phyloP scores from a whole-genome alignment of 305 asterid genomes.

The Andrographis paniculata region DNA sequence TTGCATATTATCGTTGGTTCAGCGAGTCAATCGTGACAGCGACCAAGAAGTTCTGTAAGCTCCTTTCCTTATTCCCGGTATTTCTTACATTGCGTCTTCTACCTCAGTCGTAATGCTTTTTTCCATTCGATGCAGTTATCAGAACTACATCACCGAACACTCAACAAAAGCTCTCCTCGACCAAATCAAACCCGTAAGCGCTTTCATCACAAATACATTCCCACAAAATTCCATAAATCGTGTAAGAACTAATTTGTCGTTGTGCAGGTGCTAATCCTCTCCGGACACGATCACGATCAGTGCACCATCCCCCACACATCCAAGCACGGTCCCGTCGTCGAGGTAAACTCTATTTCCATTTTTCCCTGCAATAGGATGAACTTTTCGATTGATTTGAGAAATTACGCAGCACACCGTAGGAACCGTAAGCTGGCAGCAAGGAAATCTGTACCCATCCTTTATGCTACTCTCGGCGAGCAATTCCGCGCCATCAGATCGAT shows the following conservation, averaged over 20 bases:
- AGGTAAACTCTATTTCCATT: slow-evolving; percentile 37
- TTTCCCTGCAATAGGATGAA: slow-evolving; percentile 5
- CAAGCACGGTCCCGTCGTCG: slow-evolving; percentile 49
- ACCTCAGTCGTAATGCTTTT: slow-evolving; percentile 12
- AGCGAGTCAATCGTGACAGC: slow-evolving; percentile 54
- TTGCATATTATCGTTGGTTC: slow-evolving; percentile 17
- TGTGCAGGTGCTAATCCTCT: slow-evolving; percentile 66
- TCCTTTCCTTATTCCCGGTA: slow-evolving; percentile 15
- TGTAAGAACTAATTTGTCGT: slow-evolving; percentile 23
- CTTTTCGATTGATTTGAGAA: slow-evolving; percentile 21
- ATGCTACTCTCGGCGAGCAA: slow-evolving; percentile 80
- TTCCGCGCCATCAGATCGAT: slow-evolving; percentile 25
- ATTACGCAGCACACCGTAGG: slow-evolving; percentile 88
- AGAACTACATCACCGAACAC: slow-evolving; percentile 61
- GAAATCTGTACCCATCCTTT: slow-evolving; percentile 86
- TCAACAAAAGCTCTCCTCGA: slow-evolving; percentile 53
- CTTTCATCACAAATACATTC: slow-evolving; percentile 19
- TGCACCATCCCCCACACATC: slow-evolving; percentile 61
- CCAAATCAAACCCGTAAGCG: slow-evolving; percentile 68
- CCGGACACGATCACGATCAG: slow-evolving; percentile 99
- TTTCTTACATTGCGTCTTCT: slow-evolving; percentile 12
- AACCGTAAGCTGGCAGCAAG: slow-evolving; percentile 98
- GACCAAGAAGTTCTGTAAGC: slow-evolving; percentile 65
- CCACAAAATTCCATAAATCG: slow-evolving; percentile 14
- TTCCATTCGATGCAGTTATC: slow-evolving; percentile 53